Base-by-base conservation (phyloP, 1,284 basidiomycete species). In the Fomitopsis palustris region DNA sequence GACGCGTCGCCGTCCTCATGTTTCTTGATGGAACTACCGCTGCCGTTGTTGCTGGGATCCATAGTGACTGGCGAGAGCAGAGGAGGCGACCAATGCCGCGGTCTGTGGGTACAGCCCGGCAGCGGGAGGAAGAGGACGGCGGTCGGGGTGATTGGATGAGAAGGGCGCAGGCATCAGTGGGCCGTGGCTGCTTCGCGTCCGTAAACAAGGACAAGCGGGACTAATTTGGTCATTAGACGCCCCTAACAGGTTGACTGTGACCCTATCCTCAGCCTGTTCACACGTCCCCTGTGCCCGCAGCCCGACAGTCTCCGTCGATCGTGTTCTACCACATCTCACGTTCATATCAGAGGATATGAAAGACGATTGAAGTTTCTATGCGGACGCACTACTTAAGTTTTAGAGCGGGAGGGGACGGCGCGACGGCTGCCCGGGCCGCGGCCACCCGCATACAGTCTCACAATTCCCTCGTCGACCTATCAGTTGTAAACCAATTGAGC, bases 1-100 rank as follows among this genome's bases (percentile, higher is more conserved):
- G 72, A 71, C 56, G 74, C 74, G 62, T 81, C 78, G 31, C 61
- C 57, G 62, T 79, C 77, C 58, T 81, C 79, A 59, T 76, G 73
- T 66, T 79, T 81, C 67, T 72, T 76, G 62, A 75, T 66, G 56
- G 61, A 56, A 49, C 60, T 58, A 54, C 59, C 58, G 59, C 66
- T 57, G 65, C 68, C 65, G 59, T 67, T 70, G 65, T 63, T 66
- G 60, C 62, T 63, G 37, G 65, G 55, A 60, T 75, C 72, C 75
- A 75, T 76, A 62, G 64, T 57, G 59, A 62, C 54, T 49, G 60
- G 38, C 53, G 25, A 53, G 39, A 39, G 35, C 49, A 54, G 63
- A 42, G 38, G 62, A 57, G 55, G 43, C 37, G 38, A 17, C 33
- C 55, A 37, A 31, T 37, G 43, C 45, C 53, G 10, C 19, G 35